These are phyloP conservation scores for Ensete ventricosum DNA, from an alignment of 176 grass and related monocot genomes.

Conservation along the genomic window DNA sequence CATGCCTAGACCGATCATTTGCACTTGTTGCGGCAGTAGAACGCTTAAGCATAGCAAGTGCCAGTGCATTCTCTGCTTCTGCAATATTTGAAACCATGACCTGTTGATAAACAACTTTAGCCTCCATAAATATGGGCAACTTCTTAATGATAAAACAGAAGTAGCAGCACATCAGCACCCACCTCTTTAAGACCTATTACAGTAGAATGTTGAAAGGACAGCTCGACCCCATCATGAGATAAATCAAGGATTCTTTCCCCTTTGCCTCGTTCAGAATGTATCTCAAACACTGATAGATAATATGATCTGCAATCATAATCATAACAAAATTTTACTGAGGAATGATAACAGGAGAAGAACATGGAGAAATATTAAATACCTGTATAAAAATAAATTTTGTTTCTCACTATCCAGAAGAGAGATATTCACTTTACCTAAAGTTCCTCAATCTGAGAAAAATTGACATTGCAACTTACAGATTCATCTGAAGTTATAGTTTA, in stretches of 20 bases:
- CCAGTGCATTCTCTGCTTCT: constrained; percentile 51
- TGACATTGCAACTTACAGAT: neutral
- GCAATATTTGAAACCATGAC: constrained; percentile 35
- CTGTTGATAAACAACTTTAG: constrained; percentile 31
- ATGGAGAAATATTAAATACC: neutral
- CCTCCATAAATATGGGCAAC: neutral
- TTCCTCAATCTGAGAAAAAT: neutral
- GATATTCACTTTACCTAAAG: neutral
- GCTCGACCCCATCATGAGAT: constrained; percentile 40
- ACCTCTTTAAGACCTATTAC: constrained; percentile 93
- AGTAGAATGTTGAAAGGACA: constrained; percentile 52
- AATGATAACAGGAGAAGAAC: neutral
- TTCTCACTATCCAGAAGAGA: neutral
- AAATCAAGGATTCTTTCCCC: constrained; percentile 77
- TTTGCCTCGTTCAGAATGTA: constrained; percentile 64
- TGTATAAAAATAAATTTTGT: too few species aligned
- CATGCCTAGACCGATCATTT: constrained; percentile 80
- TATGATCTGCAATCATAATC: constrained; percentile 34
- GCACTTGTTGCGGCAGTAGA: constrained; percentile 83
- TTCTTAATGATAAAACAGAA: neutral
- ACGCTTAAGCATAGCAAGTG: constrained; percentile 59
- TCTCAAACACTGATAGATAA: constrained; percentile 79
- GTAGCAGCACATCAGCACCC: constrained; percentile 6
- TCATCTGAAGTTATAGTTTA: too few species aligned
- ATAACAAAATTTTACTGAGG: neutral